Evolutionary conservation across 1,139 yeast species (phyloP).

Genomic region (Saccharomycopsis hybrid): DNA sequence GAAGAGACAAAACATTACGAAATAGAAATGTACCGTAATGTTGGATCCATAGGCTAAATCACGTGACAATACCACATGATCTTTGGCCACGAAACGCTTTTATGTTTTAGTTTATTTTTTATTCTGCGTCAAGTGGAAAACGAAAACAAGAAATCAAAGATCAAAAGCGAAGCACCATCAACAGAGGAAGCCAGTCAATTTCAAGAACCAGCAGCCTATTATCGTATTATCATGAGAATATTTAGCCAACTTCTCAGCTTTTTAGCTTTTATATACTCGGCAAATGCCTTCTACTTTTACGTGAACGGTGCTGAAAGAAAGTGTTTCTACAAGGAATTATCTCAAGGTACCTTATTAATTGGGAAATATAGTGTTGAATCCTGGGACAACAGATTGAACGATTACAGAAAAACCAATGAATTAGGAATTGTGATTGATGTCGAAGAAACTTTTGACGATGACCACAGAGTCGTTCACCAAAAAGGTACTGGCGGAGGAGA

Average conservation of each 20-base stretch:
- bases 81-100: too few species aligned
- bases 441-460: constrained; percentile 51
- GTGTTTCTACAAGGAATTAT: constrained; percentile 52
- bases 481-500: constrained; percentile 46
- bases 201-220: too few species aligned
- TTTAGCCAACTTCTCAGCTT: constrained; percentile 1
- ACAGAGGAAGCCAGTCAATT: too few species aligned
- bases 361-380: constrained; percentile 54
- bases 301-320: constrained; percentile 36
- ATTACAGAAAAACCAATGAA: constrained; percentile 38
- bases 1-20: too few species aligned
- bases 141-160: too few species aligned
- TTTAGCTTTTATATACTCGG: constrained; percentile 1
- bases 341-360: constrained; percentile 42
- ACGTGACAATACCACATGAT: too few species aligned
- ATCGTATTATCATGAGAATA: not conserved
- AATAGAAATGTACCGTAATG: too few species aligned
- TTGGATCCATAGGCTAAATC: too few species aligned
- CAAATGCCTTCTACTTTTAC: constrained; percentile 34
- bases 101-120: too few species aligned
- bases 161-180: too few species aligned
- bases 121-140: too few species aligned
- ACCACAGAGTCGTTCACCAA: constrained; percentile 53
- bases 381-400: constrained; percentile 37
- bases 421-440: constrained; percentile 47